These are phyloP conservation scores for Pseudopithomyces maydicus DNA, from an alignment of 2,329 filamentous ascomycete species.

Conservation along the genomic window DNA sequence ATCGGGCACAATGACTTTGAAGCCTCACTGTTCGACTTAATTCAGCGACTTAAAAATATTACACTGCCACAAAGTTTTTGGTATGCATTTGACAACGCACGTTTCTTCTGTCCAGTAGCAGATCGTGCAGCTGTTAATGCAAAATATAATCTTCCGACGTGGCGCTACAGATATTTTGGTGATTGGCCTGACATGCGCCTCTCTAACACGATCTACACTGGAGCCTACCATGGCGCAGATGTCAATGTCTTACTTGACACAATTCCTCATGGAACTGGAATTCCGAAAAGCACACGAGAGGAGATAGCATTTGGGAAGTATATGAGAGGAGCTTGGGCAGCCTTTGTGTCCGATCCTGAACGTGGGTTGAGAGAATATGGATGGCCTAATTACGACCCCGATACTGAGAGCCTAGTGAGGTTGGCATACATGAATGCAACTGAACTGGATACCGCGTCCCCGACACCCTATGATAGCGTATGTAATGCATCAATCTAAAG, in stretches of 20 bases:
- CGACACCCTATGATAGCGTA: neutral
- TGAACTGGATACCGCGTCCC: neutral
- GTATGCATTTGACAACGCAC: conserved; percentile 26
- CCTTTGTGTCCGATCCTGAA: conserved; percentile 41
- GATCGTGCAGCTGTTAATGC: conserved; percentile 24
- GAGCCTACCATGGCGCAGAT: conserved; percentile 45
- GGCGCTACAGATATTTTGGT: conserved; percentile 45
- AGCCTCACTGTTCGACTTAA: conserved; percentile 34
- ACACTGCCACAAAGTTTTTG: conserved; percentile 15
- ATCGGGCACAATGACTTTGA: conserved; percentile 31
- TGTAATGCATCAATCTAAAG: neutral
- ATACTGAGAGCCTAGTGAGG: neutral
- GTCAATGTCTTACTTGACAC: conserved; percentile 44
- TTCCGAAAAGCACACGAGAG: conserved; percentile 19
- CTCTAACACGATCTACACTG: conserved; percentile 34
- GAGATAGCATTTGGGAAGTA: conserved; percentile 37
- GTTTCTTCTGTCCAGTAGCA: conserved; percentile 31
- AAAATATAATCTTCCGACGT: conserved; percentile 37
- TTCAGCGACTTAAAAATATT: conserved; percentile 25
- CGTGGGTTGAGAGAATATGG: conserved; percentile 35
- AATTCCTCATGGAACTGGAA: conserved; percentile 28
- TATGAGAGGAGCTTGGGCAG: conserved; percentile 40
- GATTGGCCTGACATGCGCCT: conserved; percentile 43
- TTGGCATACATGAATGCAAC: neutral
- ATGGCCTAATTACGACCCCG: conserved; percentile 31